Conservation (phyloP, 768 basidiomycete genomes). For the Tulasnella sp. region DNA sequence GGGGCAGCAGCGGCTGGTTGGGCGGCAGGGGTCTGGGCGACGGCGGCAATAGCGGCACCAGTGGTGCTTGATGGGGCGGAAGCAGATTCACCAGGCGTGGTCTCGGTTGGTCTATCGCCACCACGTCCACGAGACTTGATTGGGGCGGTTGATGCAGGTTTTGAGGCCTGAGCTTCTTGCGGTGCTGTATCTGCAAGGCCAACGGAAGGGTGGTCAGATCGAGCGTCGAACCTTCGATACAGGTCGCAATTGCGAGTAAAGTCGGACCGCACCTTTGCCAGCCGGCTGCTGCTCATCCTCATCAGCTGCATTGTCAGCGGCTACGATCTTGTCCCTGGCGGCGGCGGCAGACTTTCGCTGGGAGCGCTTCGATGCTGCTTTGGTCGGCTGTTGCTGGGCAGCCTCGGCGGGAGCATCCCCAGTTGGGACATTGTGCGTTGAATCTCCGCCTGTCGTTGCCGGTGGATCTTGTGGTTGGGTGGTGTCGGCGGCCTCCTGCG, state of each 20-base stretch:
- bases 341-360: conserved; percentile 19
- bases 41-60: conserved; percentile 21
- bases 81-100: background rate
- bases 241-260: background rate
- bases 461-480: conserved; percentile 1
- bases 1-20: background rate
- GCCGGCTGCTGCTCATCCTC: conserved; percentile 5
- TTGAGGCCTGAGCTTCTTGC: background rate
- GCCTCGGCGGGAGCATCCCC: background rate
- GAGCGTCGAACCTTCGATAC: background rate
- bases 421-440: background rate
- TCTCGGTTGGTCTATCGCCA: conserved; percentile 9
- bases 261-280: background rate
- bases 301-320: conserved; percentile 12
- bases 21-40: background rate
- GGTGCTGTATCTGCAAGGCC: conserved; percentile 9
- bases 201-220: background rate
- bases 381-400: background rate
- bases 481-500: background rate
- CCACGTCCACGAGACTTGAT: conserved; percentile 23
- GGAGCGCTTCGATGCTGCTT: conserved; percentile 12
- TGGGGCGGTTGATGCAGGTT: background rate
- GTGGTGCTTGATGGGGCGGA: conserved; percentile 6
- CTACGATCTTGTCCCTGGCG: conserved; percentile 24
- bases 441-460: background rate